Percentiles rank a stretch among this genome's conserved stretches.
Evolutionary conservation across 495 filamentous ascomycete genomes (phyloP).

Genomic region (Aspergillus saccharolyticus): DNA sequence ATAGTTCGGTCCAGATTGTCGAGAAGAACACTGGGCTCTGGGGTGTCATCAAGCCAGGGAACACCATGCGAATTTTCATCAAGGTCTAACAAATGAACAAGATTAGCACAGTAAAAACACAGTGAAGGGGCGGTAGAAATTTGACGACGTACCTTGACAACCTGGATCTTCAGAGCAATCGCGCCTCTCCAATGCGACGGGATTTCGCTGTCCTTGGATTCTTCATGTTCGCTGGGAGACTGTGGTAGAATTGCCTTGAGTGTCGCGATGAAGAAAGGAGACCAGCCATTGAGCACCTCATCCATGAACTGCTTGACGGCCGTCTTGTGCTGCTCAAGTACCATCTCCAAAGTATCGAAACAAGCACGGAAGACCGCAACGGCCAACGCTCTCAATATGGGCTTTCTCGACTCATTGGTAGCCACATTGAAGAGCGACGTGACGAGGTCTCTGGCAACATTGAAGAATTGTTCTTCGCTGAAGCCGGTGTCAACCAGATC

Average conservation of each 20-base stretch:
- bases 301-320: slow-evolving; percentile 86
- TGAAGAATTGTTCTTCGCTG: slow-evolving; percentile 90
- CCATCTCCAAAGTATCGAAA: slow-evolving; percentile 93
- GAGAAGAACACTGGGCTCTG: slow-evolving; percentile 77
- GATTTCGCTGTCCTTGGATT: slow-evolving; percentile 42
- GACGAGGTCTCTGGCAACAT: slow-evolving; percentile 76
- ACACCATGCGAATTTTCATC: slow-evolving; percentile 81
- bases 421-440: slow-evolving; percentile 78
- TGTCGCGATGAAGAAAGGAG: slow-evolving; percentile 74
- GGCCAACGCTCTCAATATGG: slow-evolving; percentile 72
- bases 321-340: slow-evolving; percentile 81
- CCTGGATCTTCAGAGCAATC: slow-evolving; percentile 81
- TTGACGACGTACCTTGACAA: slow-evolving; percentile 57
- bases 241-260: slow-evolving; percentile 68
- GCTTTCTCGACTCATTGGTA: slow-evolving; percentile 64
- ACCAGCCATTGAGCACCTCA: slow-evolving; percentile 74
- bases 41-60: slow-evolving; percentile 71
- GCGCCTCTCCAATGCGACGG: slow-evolving; percentile 65
- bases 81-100: slow-evolving; percentile 57
- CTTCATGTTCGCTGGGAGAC: slow-evolving; percentile 52
- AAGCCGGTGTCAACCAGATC: slow-evolving; percentile 91
- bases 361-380: slow-evolving; percentile 83
- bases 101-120: slow-evolving; percentile 6
- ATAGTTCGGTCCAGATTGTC: slow-evolving; percentile 80
- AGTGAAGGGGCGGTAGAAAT: background rate